Evolutionary conservation across 306 rosid species (phyloP).

Genomic region (Casuarina cunninghamiana): DNA sequence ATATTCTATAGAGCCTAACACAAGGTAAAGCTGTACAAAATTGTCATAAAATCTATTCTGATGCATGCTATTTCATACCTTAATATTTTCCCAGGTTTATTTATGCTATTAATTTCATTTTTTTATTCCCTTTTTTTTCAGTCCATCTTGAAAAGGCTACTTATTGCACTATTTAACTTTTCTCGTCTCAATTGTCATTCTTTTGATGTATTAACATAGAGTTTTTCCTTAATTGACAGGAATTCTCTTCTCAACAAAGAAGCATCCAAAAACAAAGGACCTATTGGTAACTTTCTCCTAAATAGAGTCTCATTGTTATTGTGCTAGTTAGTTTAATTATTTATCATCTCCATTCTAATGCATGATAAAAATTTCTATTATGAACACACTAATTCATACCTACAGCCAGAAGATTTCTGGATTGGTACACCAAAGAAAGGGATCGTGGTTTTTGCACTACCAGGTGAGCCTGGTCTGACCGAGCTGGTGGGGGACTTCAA

Average conservation of each 20-base stretch:
- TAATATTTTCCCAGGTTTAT: neutral
- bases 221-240: constrained; percentile 51
- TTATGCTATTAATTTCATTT: neutral
- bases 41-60: neutral
- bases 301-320: constrained; percentile 15
- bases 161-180: neutral
- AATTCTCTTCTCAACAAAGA: constrained; percentile 69
- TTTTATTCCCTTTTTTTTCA: too few species aligned
- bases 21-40: neutral
- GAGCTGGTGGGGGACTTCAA: constrained; percentile 92
- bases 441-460: constrained; percentile 92
- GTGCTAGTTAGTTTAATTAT: constrained; percentile 1
- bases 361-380: constrained; percentile 22
- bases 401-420: constrained; percentile 96
- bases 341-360: constrained; percentile 12
- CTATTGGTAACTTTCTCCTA: constrained; percentile 58
- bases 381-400: constrained; percentile 24
- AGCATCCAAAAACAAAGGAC: constrained; percentile 80
- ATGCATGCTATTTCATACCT: neutral
- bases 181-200: neutral
- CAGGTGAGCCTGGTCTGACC: constrained; percentile 95
- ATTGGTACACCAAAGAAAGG: constrained; percentile 96
- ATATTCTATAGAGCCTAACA: neutral
- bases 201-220: neutral
- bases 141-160: neutral